phyloP scores from a whole-genome alignment of 371 early-diverging fungal species.

The Zopfochytrium polystomum region DNA sequence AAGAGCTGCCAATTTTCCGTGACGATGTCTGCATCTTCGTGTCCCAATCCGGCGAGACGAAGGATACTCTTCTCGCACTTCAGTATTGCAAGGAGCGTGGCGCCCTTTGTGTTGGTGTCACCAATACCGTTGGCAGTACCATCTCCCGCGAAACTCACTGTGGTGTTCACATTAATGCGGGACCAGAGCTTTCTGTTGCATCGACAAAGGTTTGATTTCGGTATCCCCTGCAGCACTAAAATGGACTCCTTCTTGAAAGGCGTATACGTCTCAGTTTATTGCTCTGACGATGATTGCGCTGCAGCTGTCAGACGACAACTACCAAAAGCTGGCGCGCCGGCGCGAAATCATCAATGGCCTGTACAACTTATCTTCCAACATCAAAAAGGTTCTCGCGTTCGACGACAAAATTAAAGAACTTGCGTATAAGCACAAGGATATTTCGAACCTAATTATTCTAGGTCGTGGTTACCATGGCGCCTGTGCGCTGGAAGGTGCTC shows the following conservation, averaged over 20 bases:
- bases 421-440: slow-evolving; percentile 57
- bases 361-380: slow-evolving; percentile 79
- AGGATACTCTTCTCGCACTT: slow-evolving; percentile 97
- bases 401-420: slow-evolving; percentile 82
- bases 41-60: slow-evolving; percentile 99
- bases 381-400: slow-evolving; percentile 86
- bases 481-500: slow-evolving; percentile 95
- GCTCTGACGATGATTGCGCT: slow-evolving; percentile 98
- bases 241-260: slow-evolving; percentile 44
- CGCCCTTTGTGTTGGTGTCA: slow-evolving; percentile 97
- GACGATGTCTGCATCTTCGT: slow-evolving; percentile 99
- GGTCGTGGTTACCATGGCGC: slow-evolving; percentile 99
- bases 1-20: slow-evolving; percentile 93
- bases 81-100: slow-evolving; percentile 98
- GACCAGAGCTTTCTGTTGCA: slow-evolving; percentile 99
- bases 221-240: neutral
- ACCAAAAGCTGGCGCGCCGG: slow-evolving; percentile 80
- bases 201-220: slow-evolving; percentile 82
- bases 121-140: slow-evolving; percentile 98
- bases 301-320: slow-evolving; percentile 91
- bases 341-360: slow-evolving; percentile 95
- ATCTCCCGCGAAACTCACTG: slow-evolving; percentile 99
- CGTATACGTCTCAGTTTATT: slow-evolving; percentile 98
- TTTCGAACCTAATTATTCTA: slow-evolving; percentile 86
- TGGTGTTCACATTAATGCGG: slow-evolving; percentile 99